Evolutionary conservation across 2,329 filamentous ascomycete species (phyloP), one percentile per base, ranked within the genome.

Genomic region (Cladophialophora yegresii): DNA sequence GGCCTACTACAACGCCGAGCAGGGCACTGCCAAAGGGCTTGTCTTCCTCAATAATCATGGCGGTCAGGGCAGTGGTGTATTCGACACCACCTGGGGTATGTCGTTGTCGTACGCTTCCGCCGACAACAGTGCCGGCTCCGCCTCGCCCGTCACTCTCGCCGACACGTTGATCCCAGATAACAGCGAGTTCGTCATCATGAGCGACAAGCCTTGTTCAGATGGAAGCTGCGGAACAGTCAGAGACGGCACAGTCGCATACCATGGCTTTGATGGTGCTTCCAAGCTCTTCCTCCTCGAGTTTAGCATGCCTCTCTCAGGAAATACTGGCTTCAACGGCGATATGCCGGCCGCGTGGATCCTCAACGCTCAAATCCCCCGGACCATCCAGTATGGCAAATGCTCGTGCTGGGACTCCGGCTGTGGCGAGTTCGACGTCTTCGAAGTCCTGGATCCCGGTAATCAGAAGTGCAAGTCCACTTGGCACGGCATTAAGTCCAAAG

Each of bases 331-430:
- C 71, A 84, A 87, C 72, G 79, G 75, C 49, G 86, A 92, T 76
- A 89, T 89, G 83, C 89, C 90, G 8, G 87, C 89, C 49, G 83
- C 89, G 75, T 93, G 90, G 90, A 79, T 88, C 56, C 84, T 93
- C 65, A 93, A 93, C 77, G 87, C 85, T 20, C 82, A 85, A 65
- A 90, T 93, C 66, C 86, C 89, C 28, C 86, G 87, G 65, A 87
- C 88, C 4, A 79, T 83, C 4, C 89, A 92, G 75, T 92, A 92
- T 78, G 82, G 82, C 67, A 77, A 79, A 54, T 93, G 90, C 81
- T 89, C 85, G 64, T 93, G 90, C 81, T 92, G 89, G 89, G 77
- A 76, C 12, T 81, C 73, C 72, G 86, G 85, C 43, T 92, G 90
- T 73, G 89, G 89, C 71, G 90, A 93, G 78, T 85, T 89, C 67